Conservation (phyloP, 2,329 filamentous ascomycete species). For the Alternaria arbusti region DNA sequence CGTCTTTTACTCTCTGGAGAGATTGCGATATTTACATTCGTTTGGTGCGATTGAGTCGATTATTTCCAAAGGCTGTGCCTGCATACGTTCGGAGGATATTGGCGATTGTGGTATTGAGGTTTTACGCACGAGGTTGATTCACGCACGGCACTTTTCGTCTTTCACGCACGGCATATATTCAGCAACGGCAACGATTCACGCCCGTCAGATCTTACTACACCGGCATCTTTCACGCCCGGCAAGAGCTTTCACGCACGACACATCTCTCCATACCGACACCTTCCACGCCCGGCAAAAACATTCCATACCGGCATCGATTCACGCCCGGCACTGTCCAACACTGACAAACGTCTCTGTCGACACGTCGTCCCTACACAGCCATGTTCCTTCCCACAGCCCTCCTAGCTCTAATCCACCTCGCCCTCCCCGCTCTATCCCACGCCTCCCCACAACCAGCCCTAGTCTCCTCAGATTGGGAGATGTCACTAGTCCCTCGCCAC, state of each 20-base stretch:
- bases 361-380: background rate
- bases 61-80: background rate
- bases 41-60: background rate
- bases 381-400: conserved; percentile 32
- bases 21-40: background rate
- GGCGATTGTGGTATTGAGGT: background rate
- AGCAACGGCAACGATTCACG: background rate
- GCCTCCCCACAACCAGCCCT: conserved; percentile 34
- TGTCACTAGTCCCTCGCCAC: conserved; percentile 39
- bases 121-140: background rate
- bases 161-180: background rate
- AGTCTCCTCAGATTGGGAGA: conserved; percentile 23
- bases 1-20: background rate
- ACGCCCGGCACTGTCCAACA: background rate
- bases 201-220: background rate
- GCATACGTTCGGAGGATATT: background rate
- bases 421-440: conserved; percentile 26
- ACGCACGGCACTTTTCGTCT: background rate
- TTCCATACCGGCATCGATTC: background rate
- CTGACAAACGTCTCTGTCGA: background rate
- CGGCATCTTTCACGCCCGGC: background rate
- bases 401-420: conserved; percentile 27
- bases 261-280: background rate
- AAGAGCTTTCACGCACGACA: background rate
- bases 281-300: background rate